phyloP scores from a whole-genome alignment of 225 moss, liverwort and hornwort genomes.

The Takakia lepidozioides region DNA sequence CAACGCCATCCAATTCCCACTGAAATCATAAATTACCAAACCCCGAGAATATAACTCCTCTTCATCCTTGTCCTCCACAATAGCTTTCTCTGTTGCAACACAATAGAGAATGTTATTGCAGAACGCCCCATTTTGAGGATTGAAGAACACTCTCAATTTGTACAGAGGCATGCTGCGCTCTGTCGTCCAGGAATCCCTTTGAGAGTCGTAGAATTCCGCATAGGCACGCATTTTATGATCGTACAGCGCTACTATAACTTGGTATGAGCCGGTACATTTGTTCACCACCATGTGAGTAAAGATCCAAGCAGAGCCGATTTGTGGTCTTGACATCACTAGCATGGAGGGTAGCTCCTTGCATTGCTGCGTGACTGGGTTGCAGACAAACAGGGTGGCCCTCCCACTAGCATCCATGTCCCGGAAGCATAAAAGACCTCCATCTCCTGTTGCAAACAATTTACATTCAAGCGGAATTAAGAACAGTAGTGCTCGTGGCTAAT shows the following conservation, averaged over 20 bases:
- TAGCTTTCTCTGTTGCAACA: conserved; percentile 12
- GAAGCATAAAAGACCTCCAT: conserved; percentile 19
- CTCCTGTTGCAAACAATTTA: conserved; percentile 4
- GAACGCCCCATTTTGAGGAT: conserved; percentile 14
- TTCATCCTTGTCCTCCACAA: not conserved
- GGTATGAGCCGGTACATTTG: conserved; percentile 11
- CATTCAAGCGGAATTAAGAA: no score
- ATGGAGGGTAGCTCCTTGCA: conserved; percentile 17
- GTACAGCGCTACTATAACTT: conserved; percentile 11
- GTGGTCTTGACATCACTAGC: conserved; percentile 9
- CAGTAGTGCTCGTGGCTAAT: no score
- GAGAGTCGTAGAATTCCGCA: conserved; percentile 13
- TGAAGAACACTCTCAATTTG: conserved; percentile 19
- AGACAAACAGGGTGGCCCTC: conserved; percentile 16
- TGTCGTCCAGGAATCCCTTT: conserved; percentile 13
- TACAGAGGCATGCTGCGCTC: conserved; percentile 15
- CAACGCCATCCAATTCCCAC: conserved; percentile 10
- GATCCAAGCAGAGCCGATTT: conserved; percentile 14
- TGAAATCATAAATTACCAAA: conserved; percentile 9
- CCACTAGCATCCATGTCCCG: conserved; percentile 11
- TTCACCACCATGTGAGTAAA: conserved; percentile 15
- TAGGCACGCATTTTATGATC: conserved; percentile 20
- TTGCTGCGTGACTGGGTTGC: conserved; percentile 17
- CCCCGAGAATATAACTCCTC: not conserved
- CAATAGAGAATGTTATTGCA: conserved; percentile 20